phyloP scores from a whole-genome alignment of 441 rosid genomes.

The Daphne laureola region DNA sequence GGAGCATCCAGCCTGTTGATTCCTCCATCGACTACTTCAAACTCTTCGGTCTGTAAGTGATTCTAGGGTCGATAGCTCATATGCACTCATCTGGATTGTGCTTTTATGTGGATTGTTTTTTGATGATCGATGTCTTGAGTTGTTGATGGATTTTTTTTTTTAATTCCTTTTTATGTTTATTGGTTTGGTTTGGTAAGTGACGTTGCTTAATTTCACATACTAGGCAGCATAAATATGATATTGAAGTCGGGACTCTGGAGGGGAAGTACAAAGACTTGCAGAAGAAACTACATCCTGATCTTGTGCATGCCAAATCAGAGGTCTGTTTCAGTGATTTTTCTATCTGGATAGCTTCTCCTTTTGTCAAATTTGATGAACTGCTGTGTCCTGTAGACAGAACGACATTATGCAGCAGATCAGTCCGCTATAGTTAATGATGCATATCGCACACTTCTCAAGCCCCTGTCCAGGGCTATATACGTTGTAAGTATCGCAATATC shows the following conservation, averaged over 20 bases:
- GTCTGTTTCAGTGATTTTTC: slow-evolving; percentile 21
- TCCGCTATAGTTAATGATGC: slow-evolving; percentile 87
- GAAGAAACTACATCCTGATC: slow-evolving; percentile 92
- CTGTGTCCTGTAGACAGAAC: slow-evolving; percentile 47
- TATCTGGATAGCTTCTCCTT: background rate
- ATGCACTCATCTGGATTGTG: background rate
- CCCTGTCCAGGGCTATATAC: slow-evolving; percentile 67
- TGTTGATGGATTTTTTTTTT: background rate
- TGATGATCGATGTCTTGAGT: background rate
- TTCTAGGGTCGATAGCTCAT: background rate
- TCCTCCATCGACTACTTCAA: slow-evolving; percentile 64
- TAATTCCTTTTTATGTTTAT: background rate
- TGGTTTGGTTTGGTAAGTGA: background rate
- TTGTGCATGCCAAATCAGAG: slow-evolving; percentile 89
- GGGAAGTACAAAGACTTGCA: slow-evolving; percentile 84
- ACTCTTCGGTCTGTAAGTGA: slow-evolving; percentile 67
- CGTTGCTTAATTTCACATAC: background rate
- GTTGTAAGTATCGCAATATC: slow-evolving; percentile 38
- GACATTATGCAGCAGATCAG: slow-evolving; percentile 79
- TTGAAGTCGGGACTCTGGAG: slow-evolving; percentile 49
- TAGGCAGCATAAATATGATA: slow-evolving; percentile 64
- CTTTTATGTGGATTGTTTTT: background rate
- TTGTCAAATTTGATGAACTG: background rate
- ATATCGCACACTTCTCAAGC: slow-evolving; percentile 52
- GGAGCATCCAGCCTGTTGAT: slow-evolving; percentile 74